These are phyloP conservation scores for Glomus cerebriforme DNA, from an alignment of 192 early-diverging fungal genomes.

Conservation along the genomic window DNA sequence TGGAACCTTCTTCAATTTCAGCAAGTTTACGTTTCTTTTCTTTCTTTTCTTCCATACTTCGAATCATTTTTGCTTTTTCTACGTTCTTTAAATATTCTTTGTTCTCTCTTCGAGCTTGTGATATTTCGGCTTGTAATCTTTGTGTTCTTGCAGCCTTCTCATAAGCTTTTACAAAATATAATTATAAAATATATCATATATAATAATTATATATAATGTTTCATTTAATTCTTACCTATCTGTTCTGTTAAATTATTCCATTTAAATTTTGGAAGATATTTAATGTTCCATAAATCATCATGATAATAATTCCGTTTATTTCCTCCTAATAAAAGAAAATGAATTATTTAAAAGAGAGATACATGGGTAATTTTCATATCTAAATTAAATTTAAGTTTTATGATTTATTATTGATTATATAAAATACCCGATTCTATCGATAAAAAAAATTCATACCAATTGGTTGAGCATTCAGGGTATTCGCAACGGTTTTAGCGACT, in stretches of 20 bases:
- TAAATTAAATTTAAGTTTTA: no score
- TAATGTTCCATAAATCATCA: constrained; percentile 97
- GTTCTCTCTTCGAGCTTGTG: constrained; percentile 82
- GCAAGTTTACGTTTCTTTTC: neutral
- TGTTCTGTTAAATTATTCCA: constrained; percentile 95
- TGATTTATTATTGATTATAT: neutral
- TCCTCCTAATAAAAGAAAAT: constrained; percentile 48
- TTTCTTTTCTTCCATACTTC: neutral
- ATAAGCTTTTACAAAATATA: constrained; percentile 50
- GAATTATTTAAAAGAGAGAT: neutral
- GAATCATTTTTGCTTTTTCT: constrained; percentile 71
- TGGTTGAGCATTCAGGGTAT: constrained; percentile 74
- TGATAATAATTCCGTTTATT: constrained; percentile 86
- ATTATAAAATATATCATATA: neutral
- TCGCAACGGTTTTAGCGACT: constrained; percentile 77
- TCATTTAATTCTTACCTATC: constrained; percentile 65
- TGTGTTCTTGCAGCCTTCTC: constrained; percentile 79
- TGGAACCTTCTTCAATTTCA: neutral
- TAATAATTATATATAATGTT: no score
- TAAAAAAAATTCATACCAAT: constrained; percentile 59
- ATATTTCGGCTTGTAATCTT: constrained; percentile 78
- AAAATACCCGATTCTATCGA: neutral
- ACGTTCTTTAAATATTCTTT: constrained; percentile 89
- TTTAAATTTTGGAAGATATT: constrained; percentile 95
- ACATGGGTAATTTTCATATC: no score